A percentile compares a stretch with the other conserved stretches of the same genome.
phyloP scores from a whole-genome alignment of 306 rosid species.

The Fagus crenata region DNA sequence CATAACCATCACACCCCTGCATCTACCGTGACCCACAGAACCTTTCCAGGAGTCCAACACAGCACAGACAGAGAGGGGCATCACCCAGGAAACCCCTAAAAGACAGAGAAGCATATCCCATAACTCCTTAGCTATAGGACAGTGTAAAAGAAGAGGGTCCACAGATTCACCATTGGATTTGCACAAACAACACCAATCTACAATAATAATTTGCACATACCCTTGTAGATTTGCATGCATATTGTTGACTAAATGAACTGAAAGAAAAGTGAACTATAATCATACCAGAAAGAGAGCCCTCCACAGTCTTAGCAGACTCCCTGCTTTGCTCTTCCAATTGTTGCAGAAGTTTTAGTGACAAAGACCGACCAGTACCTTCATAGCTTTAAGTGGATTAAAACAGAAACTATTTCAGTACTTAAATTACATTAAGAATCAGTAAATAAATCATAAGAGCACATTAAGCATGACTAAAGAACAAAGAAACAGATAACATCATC shows the following conservation, averaged over 20 bases:
- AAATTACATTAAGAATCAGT: slow-evolving; percentile 12
- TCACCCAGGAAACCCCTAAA: too few relatives aligned
- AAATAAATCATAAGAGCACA: slow-evolving; percentile 11
- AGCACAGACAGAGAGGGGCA: too few relatives aligned
- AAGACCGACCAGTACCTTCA: slow-evolving; percentile 97
- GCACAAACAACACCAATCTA: too few relatives aligned
- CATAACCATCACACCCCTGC: too few relatives aligned
- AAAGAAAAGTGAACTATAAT: slow-evolving; percentile 22
- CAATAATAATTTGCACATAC: too few relatives aligned
- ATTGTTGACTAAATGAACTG: slow-evolving; percentile 4
- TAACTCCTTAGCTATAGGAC: too few relatives aligned
- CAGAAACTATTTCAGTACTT: slow-evolving; percentile 23
- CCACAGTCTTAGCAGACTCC: slow-evolving; percentile 50
- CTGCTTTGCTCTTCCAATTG: slow-evolving; percentile 85
- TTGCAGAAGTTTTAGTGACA: slow-evolving; percentile 85
- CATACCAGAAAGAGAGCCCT: slow-evolving; percentile 66
- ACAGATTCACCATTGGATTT: too few relatives aligned
- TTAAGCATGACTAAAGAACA: slow-evolving; percentile 13
- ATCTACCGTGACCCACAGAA: too few relatives aligned
- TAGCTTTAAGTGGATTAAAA: slow-evolving; percentile 49
- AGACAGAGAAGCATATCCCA: too few relatives aligned
- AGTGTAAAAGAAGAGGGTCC: too few relatives aligned
- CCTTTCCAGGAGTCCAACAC: too few relatives aligned
- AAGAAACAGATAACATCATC: slow-evolving; percentile 6
- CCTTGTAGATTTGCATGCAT: slow-evolving; percentile 7